Base-by-base conservation (phyloP, 2,329 filamentous ascomycete species). In the Canariomyces notabilis region DNA sequence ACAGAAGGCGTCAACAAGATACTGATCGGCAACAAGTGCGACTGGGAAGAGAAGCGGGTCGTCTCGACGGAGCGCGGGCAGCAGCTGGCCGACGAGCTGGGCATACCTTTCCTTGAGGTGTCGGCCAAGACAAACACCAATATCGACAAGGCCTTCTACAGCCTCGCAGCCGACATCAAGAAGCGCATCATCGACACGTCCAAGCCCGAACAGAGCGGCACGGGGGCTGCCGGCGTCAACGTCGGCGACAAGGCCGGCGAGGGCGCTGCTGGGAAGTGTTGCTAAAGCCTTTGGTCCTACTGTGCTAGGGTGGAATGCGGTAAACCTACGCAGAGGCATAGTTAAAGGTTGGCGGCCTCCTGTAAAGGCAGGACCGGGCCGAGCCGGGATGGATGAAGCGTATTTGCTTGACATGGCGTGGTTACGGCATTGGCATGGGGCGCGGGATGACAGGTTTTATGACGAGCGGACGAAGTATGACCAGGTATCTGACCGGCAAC, bases 1-100 rank as follows among this genome's bases (percentile, higher is more conserved):
- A 95, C 89, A 61, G 93, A 97, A 73, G 93, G 93, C 62, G 93
- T 98, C 65, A 96, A 97, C 82, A 98, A 97, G 78, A 97, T 98
- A 65, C 80, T 98, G 57, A 96, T 98, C 59, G 93, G 93, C 67
- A 98, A 98, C 80, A 98, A 98, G 74, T 98, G 93, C 73, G 93
- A 98, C 71, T 97, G 93, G 93, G 93, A 97, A 71, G 93, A 98
- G 73, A 97, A 97, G 79, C 85, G 93, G 58, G 89, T 87, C 45
- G 87, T 98, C 34, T 89, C 88, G 40, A 95, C 87, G 50, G 90
- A 96, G 67, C 85, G 89, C 64, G 93, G 93, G 59, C 90, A 98
- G 69, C 84, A 85, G 56, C 80, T 98, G 46, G 93, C 93, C 49
- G 87, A 95, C 70, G 93, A 97, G 71, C 83, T 98, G 51, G 89